phyloP scores from a whole-genome alignment of 2,329 filamentous ascomycete genomes.

The Pseudogymnoascus sp. region DNA sequence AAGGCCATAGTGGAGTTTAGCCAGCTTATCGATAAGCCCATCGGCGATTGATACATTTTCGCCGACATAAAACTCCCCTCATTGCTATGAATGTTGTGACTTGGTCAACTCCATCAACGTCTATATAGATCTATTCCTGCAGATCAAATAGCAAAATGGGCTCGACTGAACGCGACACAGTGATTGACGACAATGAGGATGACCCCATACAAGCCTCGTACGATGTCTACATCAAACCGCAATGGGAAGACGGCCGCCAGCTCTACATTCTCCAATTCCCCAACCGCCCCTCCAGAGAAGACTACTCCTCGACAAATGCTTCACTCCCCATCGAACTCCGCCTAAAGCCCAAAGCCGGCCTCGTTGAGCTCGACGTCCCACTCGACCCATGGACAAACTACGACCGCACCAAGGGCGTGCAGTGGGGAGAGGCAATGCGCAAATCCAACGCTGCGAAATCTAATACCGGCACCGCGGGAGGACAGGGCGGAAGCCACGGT shows the following conservation, averaged over 20 bases:
- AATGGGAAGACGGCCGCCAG: slow-evolving; percentile 54
- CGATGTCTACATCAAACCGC: slow-evolving; percentile 78
- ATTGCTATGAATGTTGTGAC: not conserved
- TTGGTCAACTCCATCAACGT: not conserved
- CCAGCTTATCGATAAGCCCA: slow-evolving; percentile 10
- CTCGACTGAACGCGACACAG: slow-evolving; percentile 5
- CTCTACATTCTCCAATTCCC: slow-evolving; percentile 86
- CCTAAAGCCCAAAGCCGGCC: slow-evolving; percentile 73
- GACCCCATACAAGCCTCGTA: slow-evolving; percentile 72
- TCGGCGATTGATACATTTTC: slow-evolving; percentile 8
- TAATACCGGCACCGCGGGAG: slow-evolving; percentile 43
- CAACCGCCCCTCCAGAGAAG: slow-evolving; percentile 57
- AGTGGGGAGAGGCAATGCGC: slow-evolving; percentile 72
- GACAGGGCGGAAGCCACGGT: slow-evolving; percentile 61
- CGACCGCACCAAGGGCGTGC: slow-evolving; percentile 74
- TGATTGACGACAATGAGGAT: slow-evolving; percentile 30
- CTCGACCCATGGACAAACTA: slow-evolving; percentile 65
- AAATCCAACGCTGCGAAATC: slow-evolving; percentile 47
- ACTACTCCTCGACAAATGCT: slow-evolving; percentile 51
- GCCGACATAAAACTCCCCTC: slow-evolving; percentile 10
- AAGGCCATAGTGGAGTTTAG: not conserved
- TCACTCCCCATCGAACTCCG: slow-evolving; percentile 66
- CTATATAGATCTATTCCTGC: not conserved
- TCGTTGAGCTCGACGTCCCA: slow-evolving; percentile 89
- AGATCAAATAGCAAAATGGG: slow-evolving; percentile 8